Conservation (phyloP, 441 rosid genomes). For the Populus hybrid region DNA sequence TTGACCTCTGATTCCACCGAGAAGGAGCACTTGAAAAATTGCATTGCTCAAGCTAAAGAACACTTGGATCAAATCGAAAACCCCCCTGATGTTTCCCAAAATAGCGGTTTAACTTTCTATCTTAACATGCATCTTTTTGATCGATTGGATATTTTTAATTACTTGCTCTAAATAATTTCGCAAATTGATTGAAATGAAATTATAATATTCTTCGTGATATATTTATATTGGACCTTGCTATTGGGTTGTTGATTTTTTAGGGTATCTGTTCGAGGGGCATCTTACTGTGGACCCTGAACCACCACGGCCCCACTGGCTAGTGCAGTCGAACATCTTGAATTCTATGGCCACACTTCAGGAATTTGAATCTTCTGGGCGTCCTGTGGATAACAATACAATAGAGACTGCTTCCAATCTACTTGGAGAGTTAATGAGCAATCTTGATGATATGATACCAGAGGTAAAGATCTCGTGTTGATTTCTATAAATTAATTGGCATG, state of each 20-base stretch:
- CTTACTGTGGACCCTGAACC: constrained; percentile 93
- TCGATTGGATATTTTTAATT: not conserved
- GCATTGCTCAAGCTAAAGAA: constrained; percentile 65
- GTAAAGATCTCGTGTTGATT: constrained; percentile 26
- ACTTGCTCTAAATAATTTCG: not conserved
- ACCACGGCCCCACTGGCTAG: constrained; percentile 79
- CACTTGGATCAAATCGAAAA: constrained; percentile 46
- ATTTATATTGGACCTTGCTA: not conserved
- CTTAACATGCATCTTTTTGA: not conserved
- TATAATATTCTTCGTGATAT: not conserved
- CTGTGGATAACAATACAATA: constrained; percentile 19
- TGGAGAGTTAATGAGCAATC: constrained; percentile 52
- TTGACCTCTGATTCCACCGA: constrained; percentile 54
- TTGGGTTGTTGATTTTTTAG: constrained; percentile 21
- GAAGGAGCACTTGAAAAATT: constrained; percentile 58
- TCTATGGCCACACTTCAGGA: constrained; percentile 44
- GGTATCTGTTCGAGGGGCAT: constrained; percentile 90
- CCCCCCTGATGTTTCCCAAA: constrained; percentile 29
- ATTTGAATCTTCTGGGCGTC: constrained; percentile 54
- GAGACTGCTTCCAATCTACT: constrained; percentile 46
- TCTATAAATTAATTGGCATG: not conserved
- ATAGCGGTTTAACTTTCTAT: constrained; percentile 35
- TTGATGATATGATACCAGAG: constrained; percentile 62
- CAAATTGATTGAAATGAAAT: not conserved
- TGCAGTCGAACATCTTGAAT: constrained; percentile 60